Evolutionary conservation across 1,139 yeast species (phyloP), one percentile per base, ranked within the genome.

Genomic region (Diutina sp.): DNA sequence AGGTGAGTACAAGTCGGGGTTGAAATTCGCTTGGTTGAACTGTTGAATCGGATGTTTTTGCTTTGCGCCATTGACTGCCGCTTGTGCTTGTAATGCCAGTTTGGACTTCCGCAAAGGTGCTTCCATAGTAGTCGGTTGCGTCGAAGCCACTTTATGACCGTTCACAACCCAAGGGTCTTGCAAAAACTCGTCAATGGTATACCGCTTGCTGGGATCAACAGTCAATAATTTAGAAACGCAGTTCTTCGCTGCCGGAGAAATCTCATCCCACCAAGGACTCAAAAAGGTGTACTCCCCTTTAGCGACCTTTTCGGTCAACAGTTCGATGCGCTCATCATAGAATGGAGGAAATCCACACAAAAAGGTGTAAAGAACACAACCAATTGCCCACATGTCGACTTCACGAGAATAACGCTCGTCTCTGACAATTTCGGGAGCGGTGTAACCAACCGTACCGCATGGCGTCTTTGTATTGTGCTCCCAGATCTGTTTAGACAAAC

Each of bases 111-210:
- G 55, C 41, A 25, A 44, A 12, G 55, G 41, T 21, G 35, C 47
- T 7, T 6, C 47, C 38, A n/a, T 28, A 41, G 47, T 8, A 9
- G 6, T 35, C 41, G 4, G 50, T 14, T 5, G 14, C 7, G 50
- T 7, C 50, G 8, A 14, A 14, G 32, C 60, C 59, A 72, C 41
- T 35, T 35, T 8, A 35, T 35, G 41, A 35, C 41, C 41, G 41
- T 35, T 35, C 72, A 56, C 62, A 66, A 87, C 77, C 98, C 98
- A 91, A 2, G 97, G 96, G 69, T 91, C 97, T 54, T 76, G 74
- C 63, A 91, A 74, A 59, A 91, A 81, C 58, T 90, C 87, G 57
- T 85, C 85, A 60, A 90, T 86, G 6, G 88, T 83, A 67, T 89
- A 90, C 62, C 98, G 78, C 58, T 78, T 76, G 16, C 73, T 71